Evolutionary conservation across 305 asterid species (phyloP).

Genomic region (Fraxinus sp.): DNA sequence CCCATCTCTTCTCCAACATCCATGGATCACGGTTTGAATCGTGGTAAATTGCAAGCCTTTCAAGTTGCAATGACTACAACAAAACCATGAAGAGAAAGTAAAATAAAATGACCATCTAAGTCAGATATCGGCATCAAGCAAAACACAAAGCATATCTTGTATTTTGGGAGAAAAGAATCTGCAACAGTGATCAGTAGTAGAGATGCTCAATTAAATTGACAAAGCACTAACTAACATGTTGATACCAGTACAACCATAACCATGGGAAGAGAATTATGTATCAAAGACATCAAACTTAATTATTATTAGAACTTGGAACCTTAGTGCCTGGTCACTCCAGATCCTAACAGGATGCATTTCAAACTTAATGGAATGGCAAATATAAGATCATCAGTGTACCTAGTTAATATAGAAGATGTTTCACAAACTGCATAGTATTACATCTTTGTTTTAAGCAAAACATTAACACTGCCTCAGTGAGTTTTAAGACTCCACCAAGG

Average conservation of each 20-base stretch:
- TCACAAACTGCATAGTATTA: not conserved
- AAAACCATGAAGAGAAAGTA: conserved; percentile 17
- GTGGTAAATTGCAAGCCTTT: conserved; percentile 97
- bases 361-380: not conserved
- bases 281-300: not conserved
- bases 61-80: conserved; percentile 86
- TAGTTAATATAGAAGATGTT: not conserved
- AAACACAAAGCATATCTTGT: conserved; percentile 18
- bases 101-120: conserved; percentile 23
- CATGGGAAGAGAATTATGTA: not conserved
- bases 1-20: conserved; percentile 92
- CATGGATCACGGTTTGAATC: conserved; percentile 84
- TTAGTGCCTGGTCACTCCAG: not conserved
- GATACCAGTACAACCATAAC: not conserved
- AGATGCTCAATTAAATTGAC: not conserved
- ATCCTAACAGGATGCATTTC: not conserved
- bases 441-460: not conserved
- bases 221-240: not conserved
- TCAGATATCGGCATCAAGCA: conserved; percentile 20
- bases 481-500: too few species aligned
- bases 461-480: too few species aligned
- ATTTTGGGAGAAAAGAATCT: not conserved
- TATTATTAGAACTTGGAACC: not conserved
- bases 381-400: not conserved
- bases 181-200: not conserved